Base-by-base conservation (phyloP, 1,284 basidiomycete genomes). In the Leccinum angustisporum region DNA sequence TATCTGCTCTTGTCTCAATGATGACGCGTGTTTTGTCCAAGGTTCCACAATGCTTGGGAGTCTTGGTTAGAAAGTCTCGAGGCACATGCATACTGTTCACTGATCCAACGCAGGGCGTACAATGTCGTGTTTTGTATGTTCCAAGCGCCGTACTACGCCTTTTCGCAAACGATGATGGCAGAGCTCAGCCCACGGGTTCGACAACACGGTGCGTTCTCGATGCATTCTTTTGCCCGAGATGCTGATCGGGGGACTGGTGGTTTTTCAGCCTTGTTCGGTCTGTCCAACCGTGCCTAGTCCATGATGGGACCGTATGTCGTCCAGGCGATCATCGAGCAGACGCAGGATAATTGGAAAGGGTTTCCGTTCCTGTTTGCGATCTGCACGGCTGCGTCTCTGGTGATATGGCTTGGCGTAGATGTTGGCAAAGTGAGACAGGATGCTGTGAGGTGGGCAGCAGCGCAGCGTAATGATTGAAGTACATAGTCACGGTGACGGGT, bases 71-170 rank as follows among this genome's bases (percentile, higher is more conserved):
- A 30, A 10, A 1, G 5, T 4, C 8, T 54, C 4, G 25, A 27
- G 10, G 25, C 9, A 33, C n/a, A 33, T 36, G n/a, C 5, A 36
- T 5, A 1, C 5, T 14, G 16, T 40, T 54, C 54, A 1, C 57
- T 64, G 16, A 72, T 59, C 36, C 2, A 46, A 53, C 10, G 0
- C 4, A 66, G 72, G 70, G 72, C 69, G 1, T 74, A 72, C 36
- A 74, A 71, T 10, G 56, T 73, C 21, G 1, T 72, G 3, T 72
- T 67, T 9, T 69, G 70, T 33, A 54, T 74, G 18, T 91, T 92
- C 80, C 92, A 94, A 75, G 92, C 91, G 8, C 92, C 93, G 0
- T 95, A 93, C 79, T 95, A 91, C 70, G 89, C 92, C 0, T 91
- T 89, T 70, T 84, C 89, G 18, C 91, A 93, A 75, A 92, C 92